These are phyloP conservation scores for Cercospora brassicicola DNA, from an alignment of 2,329 filamentous ascomycete genomes.

Conservation along the genomic window DNA sequence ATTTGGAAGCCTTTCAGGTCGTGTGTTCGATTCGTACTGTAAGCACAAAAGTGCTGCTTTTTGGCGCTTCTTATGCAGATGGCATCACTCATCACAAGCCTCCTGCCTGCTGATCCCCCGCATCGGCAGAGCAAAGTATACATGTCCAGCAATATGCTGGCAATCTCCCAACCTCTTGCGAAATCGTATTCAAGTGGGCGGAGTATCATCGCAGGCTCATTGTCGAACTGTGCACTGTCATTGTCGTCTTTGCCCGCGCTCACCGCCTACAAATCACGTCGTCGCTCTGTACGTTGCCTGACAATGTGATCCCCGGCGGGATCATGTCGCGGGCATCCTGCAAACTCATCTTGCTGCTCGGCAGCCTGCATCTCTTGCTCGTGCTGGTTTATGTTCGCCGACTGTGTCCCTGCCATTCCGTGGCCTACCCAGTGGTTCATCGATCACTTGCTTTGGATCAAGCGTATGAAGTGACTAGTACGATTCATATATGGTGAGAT, in stretches of 20 bases:
- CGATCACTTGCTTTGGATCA: not conserved
- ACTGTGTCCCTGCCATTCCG: not conserved
- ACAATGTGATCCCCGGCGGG: not conserved
- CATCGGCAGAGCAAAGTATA: not conserved
- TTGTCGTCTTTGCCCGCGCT: not conserved
- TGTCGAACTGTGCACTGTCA: not conserved
- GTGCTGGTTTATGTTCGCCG: not conserved
- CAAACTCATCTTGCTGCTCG: not conserved
- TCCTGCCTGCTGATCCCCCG: not conserved
- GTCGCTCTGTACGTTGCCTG: not conserved
- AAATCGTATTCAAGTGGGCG: not conserved
- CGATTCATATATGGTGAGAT: not conserved
- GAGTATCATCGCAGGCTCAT: not conserved
- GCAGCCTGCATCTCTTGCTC: not conserved
- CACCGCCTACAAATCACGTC: not conserved
- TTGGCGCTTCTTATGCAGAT: not conserved
- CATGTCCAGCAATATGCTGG: not conserved
- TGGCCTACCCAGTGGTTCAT: not conserved
- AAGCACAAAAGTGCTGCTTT: not conserved
- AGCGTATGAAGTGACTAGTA: not conserved
- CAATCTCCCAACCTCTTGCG: not conserved
- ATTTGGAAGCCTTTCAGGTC: not conserved
- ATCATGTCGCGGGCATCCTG: not conserved
- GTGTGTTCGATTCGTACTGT: not conserved
- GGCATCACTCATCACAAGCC: not conserved